Evolutionary conservation across 768 basidiomycete species (phyloP), one percentile per base, ranked within the genome.

Genomic region (Boletus sp.): DNA sequence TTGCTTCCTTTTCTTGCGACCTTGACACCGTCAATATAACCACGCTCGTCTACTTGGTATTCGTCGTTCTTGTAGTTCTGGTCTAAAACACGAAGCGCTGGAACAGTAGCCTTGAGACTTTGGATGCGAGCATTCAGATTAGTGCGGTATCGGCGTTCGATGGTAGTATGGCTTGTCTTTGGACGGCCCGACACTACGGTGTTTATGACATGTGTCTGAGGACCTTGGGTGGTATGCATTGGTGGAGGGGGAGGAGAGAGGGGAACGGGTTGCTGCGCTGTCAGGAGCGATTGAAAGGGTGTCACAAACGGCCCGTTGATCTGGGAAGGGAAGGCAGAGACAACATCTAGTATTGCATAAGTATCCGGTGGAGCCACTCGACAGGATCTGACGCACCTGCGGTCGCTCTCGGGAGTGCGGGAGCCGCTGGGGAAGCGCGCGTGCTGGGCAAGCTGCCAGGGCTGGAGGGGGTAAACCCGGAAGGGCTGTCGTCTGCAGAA

Each of bases 1-100:
- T 95, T 95, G 73, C 87, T 90, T 70, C 90, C 90, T 73, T 94
- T 95, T 56, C 92, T 80, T 8, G 93, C 93, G 10, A 93, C 88
- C 70, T 89, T 90, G 67, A 95, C 90, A n/a, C 93, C 93, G 64
- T 95, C 93, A 3, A 94, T 87, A 62, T 87, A 93, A 4, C 93
- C 93, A 4, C 91, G 81, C 37, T 86, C 84, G 58, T 94, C 91
- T n/a, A 90, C 83, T 2, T 82, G 75, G 47, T 71, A 67, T 15
- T 76, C 78, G 4, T 80, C 78, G 33, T 44, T 66, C 58, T 81
- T 79, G 50, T 52, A 51, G 56, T 72, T 72, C 59, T 82, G 80
- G 58, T 92, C 90, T 5, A 92, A 76, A 17, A 90, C 85, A 5
- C 91, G 87, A 39, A 94, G 79, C 0, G 92, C 92, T 5, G 92